Base-by-base conservation (phyloP, 78 protist genomes). In the Cavenderia fasciculata region DNA sequence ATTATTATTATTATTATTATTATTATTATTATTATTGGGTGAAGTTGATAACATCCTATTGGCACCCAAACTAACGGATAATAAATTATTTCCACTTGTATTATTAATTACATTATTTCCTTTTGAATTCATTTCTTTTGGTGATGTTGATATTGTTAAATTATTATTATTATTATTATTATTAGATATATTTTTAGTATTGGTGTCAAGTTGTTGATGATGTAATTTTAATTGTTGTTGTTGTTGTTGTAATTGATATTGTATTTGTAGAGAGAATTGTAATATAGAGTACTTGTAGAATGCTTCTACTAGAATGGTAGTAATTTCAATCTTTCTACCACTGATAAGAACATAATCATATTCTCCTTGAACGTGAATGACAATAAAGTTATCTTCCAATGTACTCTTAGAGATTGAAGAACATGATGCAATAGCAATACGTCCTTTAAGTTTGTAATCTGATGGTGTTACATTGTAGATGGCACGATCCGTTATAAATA, bases 261-360 rank as follows among this genome's bases (percentile, higher is more conserved):
- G 11, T n/a, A 63, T 21, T 18, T 63, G 72, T 19, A 47, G 72
- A n/a, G 72, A 47, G 38, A 34, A 63, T 27, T n/a, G 14, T 4
- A 63, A 40, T 11, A 63, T 66, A 1, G 89, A 52, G 38, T 66
- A 63, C 31, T 71, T 65, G 46, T 87, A 71, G 36, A 65, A 95
- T 1, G 93, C 85, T 41, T 86, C 94, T 14, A 75, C 66, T 5
- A 95, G 43, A 6, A 70, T 25, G 0, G 92, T 85, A 40, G 94
- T 88, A 31, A 95, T 91, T 41, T 95, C 97, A 27, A 87, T 93
- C 85, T 95, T 95, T 49, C 93, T 89, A 43, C 85, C 61, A 65
- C 95, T 89, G 51, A 91, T 86, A 31, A 96, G 29, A 10, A 96
- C 92, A 54, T 96, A 96, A 54, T 96, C 97, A 74, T 96, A 96